Conservation (phyloP, 169 alveolate species). For the Cryptosporidium andersoni region DNA sequence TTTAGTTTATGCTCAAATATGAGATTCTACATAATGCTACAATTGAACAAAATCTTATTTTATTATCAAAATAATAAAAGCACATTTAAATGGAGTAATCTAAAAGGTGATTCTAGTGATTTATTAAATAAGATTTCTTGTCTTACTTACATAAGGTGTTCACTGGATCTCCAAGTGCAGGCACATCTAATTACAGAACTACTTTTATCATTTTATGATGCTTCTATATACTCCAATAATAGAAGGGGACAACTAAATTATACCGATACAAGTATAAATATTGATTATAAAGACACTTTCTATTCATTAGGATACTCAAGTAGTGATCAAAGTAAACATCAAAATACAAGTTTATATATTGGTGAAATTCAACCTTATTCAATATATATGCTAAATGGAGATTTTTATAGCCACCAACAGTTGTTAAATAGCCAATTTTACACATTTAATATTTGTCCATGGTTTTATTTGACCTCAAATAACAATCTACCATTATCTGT, state of each 20-base stretch:
- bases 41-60: conserved; percentile 2
- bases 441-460: conserved; percentile 13
- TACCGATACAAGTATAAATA: not conserved
- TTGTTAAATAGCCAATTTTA: not conserved
- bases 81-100: not conserved
- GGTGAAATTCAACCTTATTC: not conserved
- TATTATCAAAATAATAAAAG: not conserved
- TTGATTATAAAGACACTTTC: not conserved
- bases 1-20: not conserved
- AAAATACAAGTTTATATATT: not conserved
- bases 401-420: conserved; percentile 6
- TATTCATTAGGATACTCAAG: too few relatives aligned
- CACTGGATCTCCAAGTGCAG: conserved; percentile 33
- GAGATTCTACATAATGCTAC: conserved; percentile 7
- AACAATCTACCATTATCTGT: conserved; percentile 3
- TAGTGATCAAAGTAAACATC: not conserved
- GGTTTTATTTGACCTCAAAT: conserved; percentile 27
- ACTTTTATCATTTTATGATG: conserved; percentile 3
- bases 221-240: not conserved
- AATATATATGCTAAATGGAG: conserved; percentile 6
- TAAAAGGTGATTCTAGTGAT: not conserved
- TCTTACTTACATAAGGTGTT: not conserved
- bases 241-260: not conserved
- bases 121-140: not conserved
- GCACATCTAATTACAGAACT: conserved; percentile 15